Conservation (phyloP, 441 rosid species). For the Daphne laureola region DNA sequence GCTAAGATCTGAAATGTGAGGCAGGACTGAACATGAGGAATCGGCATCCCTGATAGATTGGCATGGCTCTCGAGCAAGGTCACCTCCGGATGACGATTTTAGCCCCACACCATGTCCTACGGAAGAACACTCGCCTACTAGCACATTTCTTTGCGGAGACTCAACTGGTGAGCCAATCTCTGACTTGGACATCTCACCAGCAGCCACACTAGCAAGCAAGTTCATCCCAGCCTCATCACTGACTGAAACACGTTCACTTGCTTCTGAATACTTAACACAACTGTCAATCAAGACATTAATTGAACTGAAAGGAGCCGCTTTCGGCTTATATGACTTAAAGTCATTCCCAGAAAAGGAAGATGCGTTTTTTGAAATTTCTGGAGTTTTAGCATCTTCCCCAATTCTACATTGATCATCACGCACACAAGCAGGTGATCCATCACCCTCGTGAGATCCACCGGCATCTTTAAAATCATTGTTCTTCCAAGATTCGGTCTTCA, state of each 20-base stretch:
- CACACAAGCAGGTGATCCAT: slow-evolving; percentile 33
- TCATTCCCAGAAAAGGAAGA: slow-evolving; percentile 35
- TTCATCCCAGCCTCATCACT: slow-evolving; percentile 84
- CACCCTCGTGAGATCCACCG: slow-evolving; percentile 36
- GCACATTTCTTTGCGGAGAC: slow-evolving; percentile 36
- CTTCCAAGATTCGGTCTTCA: slow-evolving; percentile 45
- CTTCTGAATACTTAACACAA: slow-evolving; percentile 62
- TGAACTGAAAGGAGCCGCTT: slow-evolving; percentile 51
- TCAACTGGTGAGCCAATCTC: slow-evolving; percentile 39
- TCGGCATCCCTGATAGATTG: slow-evolving; percentile 22
- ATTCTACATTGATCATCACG: slow-evolving; percentile 28
- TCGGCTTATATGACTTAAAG: slow-evolving; percentile 32
- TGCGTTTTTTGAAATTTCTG: slow-evolving; percentile 30
- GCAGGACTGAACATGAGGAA: slow-evolving; percentile 30
- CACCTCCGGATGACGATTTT: slow-evolving; percentile 22
- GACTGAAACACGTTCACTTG: slow-evolving; percentile 29
- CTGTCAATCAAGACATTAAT: slow-evolving; percentile 84
- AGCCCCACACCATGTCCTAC: slow-evolving; percentile 29
- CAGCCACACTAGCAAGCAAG: slow-evolving; percentile 83
- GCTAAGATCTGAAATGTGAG: slow-evolving; percentile 30
- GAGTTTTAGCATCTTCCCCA: slow-evolving; percentile 29
- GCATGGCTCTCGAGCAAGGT: slow-evolving; percentile 16
- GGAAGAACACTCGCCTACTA: slow-evolving; percentile 24
- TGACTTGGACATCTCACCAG: slow-evolving; percentile 74
- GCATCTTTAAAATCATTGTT: slow-evolving; percentile 44